Evolutionary conservation across 1,139 yeast species (phyloP).

Genomic region (Scheffersomyces illinoinensis): DNA sequence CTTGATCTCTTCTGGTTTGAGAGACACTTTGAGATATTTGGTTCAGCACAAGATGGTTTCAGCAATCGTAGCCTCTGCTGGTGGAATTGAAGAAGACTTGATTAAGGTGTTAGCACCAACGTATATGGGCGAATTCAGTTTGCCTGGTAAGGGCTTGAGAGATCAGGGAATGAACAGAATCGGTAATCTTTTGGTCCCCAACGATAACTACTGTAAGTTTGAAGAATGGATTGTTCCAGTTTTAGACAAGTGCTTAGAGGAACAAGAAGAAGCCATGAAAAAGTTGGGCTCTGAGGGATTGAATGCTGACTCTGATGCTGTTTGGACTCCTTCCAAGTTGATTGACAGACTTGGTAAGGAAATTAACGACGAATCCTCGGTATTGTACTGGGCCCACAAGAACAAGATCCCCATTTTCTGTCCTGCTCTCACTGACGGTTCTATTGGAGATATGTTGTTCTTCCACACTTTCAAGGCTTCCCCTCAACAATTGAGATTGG

Average conservation of each 20-base stretch:
- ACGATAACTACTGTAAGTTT: slow-evolving; percentile 93
- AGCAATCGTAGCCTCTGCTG: slow-evolving; percentile 94
- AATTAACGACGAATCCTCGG: slow-evolving; percentile 91
- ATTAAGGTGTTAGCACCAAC: slow-evolving; percentile 97
- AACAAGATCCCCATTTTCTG: slow-evolving; percentile 94
- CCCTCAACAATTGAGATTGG: slow-evolving; percentile 85
- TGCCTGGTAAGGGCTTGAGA: slow-evolving; percentile 79
- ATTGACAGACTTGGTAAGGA: slow-evolving; percentile 94
- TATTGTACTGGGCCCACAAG: slow-evolving; percentile 96
- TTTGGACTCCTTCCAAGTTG: slow-evolving; percentile 92
- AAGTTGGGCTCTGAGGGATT: slow-evolving; percentile 61
- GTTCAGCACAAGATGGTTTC: slow-evolving; percentile 94
- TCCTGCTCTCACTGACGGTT: slow-evolving; percentile 97
- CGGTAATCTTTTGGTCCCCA: slow-evolving; percentile 94
- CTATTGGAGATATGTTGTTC: slow-evolving; percentile 97
- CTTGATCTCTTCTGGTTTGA: slow-evolving; percentile 87
- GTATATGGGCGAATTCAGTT: slow-evolving; percentile 83
- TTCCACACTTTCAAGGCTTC: slow-evolving; percentile 96
- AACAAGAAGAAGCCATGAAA: slow-evolving; percentile 71
- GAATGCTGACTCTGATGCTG: slow-evolving; percentile 44
- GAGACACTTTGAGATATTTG: slow-evolving; percentile 85
- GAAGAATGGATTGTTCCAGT: slow-evolving; percentile 99
- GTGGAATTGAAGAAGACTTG: slow-evolving; percentile 96
- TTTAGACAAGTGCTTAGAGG: slow-evolving; percentile 81
- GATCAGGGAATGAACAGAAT: slow-evolving; percentile 97